Base-by-base conservation (phyloP, 768 basidiomycete species). In the Epithele typhae region DNA sequence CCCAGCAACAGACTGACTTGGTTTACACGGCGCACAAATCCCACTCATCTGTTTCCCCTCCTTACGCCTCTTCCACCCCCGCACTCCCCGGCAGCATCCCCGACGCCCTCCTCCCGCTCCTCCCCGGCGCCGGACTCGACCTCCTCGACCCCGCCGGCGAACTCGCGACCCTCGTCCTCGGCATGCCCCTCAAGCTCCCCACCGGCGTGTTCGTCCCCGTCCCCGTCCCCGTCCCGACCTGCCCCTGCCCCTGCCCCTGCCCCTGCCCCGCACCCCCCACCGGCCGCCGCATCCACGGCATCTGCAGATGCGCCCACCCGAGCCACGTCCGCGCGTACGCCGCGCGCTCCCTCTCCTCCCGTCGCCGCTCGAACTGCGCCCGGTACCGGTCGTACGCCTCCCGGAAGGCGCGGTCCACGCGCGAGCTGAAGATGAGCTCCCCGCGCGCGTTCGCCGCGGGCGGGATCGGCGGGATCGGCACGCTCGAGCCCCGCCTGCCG, bases 321-420 rank as follows among this genome's bases (percentile, higher is more conserved):
- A 45, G 38, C 62, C 64, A 67, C 11, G 66, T 66, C 45, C 51
- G 49, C 46, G 58, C 63, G 21, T 60, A 55, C 25, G 59, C 59
- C 45, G 57, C 54, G 22, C 75, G 71, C 53, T 78, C 77, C 44
- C 76, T 75, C 57, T 86, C 86, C 51, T 82, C 82, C 21, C 91
- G 68, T 53, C 77, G 73, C 41, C 83, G 70, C 68, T 97, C 95
- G 65, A 96, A 98, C 24, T 82, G 83, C 8, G 81, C 72, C 18
- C 95, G 79, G 66, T 97, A 92, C 14, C 91, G 79, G 64, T 97
- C 94, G 67, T 99, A 99, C 0, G 85, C 77, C 45, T 98, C 96
- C 19, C 88, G 74, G 64, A 98, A 98, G 17, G 65, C 59, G 42
- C 77, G 76, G 49, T 90, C 86, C 17, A 99, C 86, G 37, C 89